phyloP scores from a whole-genome alignment of 2,329 filamentous ascomycete species.

The Fusarium sublunatum region DNA sequence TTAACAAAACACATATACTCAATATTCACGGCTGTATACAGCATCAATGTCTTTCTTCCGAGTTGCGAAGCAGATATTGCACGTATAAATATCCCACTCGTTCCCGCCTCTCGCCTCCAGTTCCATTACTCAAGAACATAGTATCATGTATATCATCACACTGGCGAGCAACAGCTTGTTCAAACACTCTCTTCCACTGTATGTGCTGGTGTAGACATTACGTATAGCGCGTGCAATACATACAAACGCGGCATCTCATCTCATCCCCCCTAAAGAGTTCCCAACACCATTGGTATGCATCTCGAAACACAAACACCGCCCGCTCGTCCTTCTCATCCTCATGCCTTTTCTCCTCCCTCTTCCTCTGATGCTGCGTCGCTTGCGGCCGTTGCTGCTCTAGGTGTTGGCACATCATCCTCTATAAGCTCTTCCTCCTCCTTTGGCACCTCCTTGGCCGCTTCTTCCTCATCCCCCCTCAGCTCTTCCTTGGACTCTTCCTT shows the following conservation, averaged over 20 bases:
- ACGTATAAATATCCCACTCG: neutral
- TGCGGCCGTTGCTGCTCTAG: constrained; percentile 31
- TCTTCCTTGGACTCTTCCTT: constrained; percentile 21
- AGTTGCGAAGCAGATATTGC: neutral
- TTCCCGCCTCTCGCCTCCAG: neutral
- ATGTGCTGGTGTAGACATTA: constrained; percentile 54
- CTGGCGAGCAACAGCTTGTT: constrained; percentile 16
- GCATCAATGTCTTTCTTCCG: neutral
- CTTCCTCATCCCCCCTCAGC: too few relatives aligned
- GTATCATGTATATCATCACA: neutral
- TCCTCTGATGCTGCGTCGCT: constrained; percentile 29
- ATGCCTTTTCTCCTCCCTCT: constrained; percentile 40
- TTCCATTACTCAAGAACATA: neutral
- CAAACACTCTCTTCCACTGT: constrained; percentile 37
- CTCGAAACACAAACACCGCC: constrained; percentile 31
- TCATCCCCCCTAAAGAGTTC: constrained; percentile 24
- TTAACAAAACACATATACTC: neutral
- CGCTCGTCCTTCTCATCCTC: constrained; percentile 30
- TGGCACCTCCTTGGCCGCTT: neutral
- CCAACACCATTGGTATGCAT: constrained; percentile 44
- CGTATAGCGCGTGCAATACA: constrained; percentile 49
- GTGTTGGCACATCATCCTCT: constrained; percentile 38
- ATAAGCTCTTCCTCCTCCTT: constrained; percentile 26
- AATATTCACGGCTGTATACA: neutral
- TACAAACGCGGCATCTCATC: constrained; percentile 31